Percentiles rank a stretch among this genome's conserved stretches.
Conservation (phyloP, 2,329 filamentous ascomycete species). For the Pyrenophora tritici-repentis region DNA sequence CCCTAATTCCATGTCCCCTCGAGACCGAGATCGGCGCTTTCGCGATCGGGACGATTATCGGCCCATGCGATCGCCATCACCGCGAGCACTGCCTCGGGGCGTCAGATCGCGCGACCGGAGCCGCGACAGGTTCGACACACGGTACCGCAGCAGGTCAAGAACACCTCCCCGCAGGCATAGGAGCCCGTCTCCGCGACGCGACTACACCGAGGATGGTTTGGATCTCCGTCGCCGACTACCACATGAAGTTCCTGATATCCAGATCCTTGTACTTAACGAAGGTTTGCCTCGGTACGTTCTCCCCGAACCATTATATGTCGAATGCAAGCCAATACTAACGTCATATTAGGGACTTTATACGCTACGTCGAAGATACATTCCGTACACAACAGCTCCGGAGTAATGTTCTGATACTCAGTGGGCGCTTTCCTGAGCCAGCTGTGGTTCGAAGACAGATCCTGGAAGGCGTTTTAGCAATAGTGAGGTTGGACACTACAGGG, state of each 20-base stretch:
- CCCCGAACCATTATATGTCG: neutral
- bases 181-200: slow-evolving; percentile 69
- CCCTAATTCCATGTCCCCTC: slow-evolving; percentile 43
- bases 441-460: slow-evolving; percentile 85
- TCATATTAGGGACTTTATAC: slow-evolving; percentile 68
- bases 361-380: slow-evolving; percentile 80
- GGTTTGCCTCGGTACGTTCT: slow-evolving; percentile 52
- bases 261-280: slow-evolving; percentile 81
- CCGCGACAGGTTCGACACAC: slow-evolving; percentile 57
- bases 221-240: slow-evolving; percentile 76
- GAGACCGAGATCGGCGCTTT: slow-evolving; percentile 60
- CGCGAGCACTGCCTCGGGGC: slow-evolving; percentile 45
- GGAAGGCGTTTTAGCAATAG: slow-evolving; percentile 85
- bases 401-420: slow-evolving; percentile 78
- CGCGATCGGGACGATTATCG: slow-evolving; percentile 64
- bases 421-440: slow-evolving; percentile 74
- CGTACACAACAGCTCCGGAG: slow-evolving; percentile 71
- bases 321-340: slow-evolving; percentile 6
- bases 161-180: slow-evolving; percentile 68
- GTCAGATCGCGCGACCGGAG: slow-evolving; percentile 46
- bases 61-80: slow-evolving; percentile 53
- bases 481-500: slow-evolving; percentile 72
- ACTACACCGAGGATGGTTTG: slow-evolving; percentile 61
- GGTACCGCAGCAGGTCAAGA: slow-evolving; percentile 65
- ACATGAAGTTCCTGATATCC: slow-evolving; percentile 82